phyloP scores from a whole-genome alignment of 2,329 filamentous ascomycete species.

The Sporothrix brasiliensis region DNA sequence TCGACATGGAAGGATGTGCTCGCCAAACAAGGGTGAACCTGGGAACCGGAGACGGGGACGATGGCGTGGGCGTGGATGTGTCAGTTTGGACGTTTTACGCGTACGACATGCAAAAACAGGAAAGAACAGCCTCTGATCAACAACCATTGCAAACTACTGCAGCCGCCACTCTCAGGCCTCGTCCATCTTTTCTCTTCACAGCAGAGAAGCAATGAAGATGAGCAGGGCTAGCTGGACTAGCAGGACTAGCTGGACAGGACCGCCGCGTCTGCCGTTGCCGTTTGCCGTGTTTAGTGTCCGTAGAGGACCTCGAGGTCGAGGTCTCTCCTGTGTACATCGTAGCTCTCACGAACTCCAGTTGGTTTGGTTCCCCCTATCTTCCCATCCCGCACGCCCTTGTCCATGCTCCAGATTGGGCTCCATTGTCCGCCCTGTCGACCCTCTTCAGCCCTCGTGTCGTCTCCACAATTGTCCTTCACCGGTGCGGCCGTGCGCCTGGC shows the following conservation, averaged over 20 bases:
- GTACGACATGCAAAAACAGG: too few relatives aligned
- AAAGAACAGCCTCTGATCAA: too few relatives aligned
- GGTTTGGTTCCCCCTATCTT: neutral
- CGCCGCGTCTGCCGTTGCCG: neutral
- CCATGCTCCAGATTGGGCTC: neutral
- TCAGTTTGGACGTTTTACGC: neutral
- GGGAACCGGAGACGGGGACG: neutral
- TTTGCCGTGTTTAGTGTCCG: neutral
- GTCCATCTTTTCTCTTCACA: too few relatives aligned
- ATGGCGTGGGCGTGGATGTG: neutral
- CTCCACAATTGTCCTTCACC: neutral
- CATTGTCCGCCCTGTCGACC: neutral
- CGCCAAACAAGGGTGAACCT: conserved; percentile 12
- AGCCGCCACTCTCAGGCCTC: too few relatives aligned
- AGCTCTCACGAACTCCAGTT: too few relatives aligned
- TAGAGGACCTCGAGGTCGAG: too few relatives aligned
- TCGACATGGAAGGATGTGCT: neutral
- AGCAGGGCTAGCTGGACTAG: too few relatives aligned
- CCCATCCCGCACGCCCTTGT: neutral
- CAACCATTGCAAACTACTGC: too few relatives aligned
- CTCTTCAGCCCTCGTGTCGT: neutral
- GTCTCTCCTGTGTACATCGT: too few relatives aligned
- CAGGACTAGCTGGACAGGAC: too few relatives aligned
- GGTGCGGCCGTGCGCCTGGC: neutral
- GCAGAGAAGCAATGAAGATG: too few relatives aligned